Conservation (phyloP, 306 rosid species). For the Ammopiptanthus mongolicus region DNA sequence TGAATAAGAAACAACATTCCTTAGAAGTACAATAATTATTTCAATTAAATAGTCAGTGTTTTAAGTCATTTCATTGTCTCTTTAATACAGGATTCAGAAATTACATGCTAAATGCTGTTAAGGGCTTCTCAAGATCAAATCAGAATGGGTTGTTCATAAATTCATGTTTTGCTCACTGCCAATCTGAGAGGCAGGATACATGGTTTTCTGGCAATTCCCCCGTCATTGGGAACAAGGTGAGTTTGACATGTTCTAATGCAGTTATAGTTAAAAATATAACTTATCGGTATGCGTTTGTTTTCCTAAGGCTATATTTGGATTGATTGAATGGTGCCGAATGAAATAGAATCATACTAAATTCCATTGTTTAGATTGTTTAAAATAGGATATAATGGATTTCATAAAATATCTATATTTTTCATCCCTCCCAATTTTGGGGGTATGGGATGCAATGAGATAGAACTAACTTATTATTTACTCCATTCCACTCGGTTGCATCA, state of each 20-base stretch:
- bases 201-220: constrained; percentile 92
- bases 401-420: too few species aligned
- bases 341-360: too few species aligned
- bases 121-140: constrained; percentile 48
- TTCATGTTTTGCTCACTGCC: constrained; percentile 94
- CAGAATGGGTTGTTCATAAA: constrained; percentile 83
- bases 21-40: background rate
- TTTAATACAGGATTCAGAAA: constrained; percentile 66
- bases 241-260: background rate
- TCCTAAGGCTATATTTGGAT: background rate
- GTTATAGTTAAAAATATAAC: constrained; percentile 3
- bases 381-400: too few species aligned
- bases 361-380: too few species aligned
- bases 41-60: background rate
- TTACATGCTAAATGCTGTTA: constrained; percentile 62
- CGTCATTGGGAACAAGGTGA: constrained; percentile 62
- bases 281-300: background rate
- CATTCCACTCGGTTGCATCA: too few species aligned
- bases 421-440: too few species aligned
- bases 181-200: constrained; percentile 85
- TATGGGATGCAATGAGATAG: too few species aligned
- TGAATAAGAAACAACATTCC: constrained; percentile 11
- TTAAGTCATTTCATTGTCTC: constrained; percentile 2
- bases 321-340: too few species aligned
- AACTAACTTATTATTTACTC: too few species aligned